A percentile compares a stretch with the other conserved stretches of the same genome.
Conservation (phyloP, 139 green algal species). For the Chlorella sp. region DNA sequence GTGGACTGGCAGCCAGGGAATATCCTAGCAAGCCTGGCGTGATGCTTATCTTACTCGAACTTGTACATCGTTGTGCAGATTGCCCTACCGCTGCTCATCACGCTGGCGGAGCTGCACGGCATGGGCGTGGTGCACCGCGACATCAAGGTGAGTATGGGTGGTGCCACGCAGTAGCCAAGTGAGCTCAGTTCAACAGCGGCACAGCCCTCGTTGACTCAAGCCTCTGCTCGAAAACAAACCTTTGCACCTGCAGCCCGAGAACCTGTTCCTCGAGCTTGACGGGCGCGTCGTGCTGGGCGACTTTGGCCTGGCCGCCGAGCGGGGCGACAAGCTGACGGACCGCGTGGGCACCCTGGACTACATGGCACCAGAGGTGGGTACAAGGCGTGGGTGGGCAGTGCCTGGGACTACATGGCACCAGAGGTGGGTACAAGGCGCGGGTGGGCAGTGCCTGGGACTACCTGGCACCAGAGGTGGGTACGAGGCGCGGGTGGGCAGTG, state of each 20-base stretch:
- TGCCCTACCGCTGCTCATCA: slow-evolving; percentile 30
- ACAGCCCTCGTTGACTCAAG: too few relatives aligned
- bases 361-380: slow-evolving; percentile 22
- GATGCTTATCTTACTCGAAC: too few relatives aligned
- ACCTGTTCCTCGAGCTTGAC: slow-evolving; percentile 22
- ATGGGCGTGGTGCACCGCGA: slow-evolving; percentile 45
- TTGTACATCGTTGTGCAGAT: too few relatives aligned
- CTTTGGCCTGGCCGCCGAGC: slow-evolving; percentile 35
- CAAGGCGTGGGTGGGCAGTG: too few relatives aligned
- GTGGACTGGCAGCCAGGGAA: background rate
- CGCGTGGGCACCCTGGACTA: slow-evolving; percentile 45
- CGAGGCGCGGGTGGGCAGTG: too few relatives aligned
- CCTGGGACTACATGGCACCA: slow-evolving; percentile 37
- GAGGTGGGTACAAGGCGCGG: too few relatives aligned
- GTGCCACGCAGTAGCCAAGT: too few relatives aligned
- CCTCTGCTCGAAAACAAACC: too few relatives aligned
- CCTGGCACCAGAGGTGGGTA: slow-evolving; percentile 21
- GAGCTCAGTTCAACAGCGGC: too few relatives aligned
- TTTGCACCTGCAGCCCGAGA: too few relatives aligned
- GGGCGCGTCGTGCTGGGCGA: slow-evolving; percentile 29
- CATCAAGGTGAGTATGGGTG: too few relatives aligned
- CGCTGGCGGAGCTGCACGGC: slow-evolving; percentile 43
- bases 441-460: slow-evolving; percentile 42
- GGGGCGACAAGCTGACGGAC: slow-evolving; percentile 20
- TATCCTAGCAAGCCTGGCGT: too few relatives aligned